Evolutionary conservation across 2,329 filamentous ascomycete genomes (phyloP), one percentile per base, ranked within the genome.

Genomic region (Colletotrichum karsti): DNA sequence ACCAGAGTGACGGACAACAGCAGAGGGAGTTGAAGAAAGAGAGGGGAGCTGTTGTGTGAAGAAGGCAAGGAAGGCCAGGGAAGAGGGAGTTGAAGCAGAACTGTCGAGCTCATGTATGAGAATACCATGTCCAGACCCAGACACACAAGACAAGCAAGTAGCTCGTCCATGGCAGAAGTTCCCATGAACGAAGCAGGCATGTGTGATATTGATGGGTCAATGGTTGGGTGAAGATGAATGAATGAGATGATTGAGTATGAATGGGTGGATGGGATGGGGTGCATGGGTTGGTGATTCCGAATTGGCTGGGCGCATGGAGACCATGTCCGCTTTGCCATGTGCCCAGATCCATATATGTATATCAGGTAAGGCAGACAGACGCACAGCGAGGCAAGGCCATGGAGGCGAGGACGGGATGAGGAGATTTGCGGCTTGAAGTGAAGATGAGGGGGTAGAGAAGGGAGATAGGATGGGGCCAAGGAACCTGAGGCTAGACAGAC

Each of bases 21-120:
- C 67, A 72, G 74, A 61, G 67, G 61, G 48, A 61, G 66, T 33
- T 30, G 37, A 71, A 69, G 30, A 35, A n/a, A n/a, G n/a, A n/a
- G n/a, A n/a, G n/a, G n/a, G n/a, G n/a, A n/a, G n/a, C n/a, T n/a
- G n/a, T n/a, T n/a, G n/a, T n/a, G n/a, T n/a, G n/a, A n/a, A n/a
- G n/a, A n/a, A n/a, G 55, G 28, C 24, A 18, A 56, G 24, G 37
- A 28, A 15, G n/a, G 37, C n/a, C n/a, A n/a, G 37, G 15, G 26
- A 24, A 51, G 42, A 9, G 33, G 7, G 10, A 26, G 44, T 26
- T 26, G 44, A 26, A 7, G 44, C 24, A 13, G 24, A 50, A 24
- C 10, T 28, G 41, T 46, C 39, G 28, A 46, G 55, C 26, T 44
- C 26, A 42, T 30, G 41, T 24, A 33, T 26, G 39, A 46, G 18